Base-by-base conservation (phyloP, 768 basidiomycete genomes). In the Podaxis sp. region DNA sequence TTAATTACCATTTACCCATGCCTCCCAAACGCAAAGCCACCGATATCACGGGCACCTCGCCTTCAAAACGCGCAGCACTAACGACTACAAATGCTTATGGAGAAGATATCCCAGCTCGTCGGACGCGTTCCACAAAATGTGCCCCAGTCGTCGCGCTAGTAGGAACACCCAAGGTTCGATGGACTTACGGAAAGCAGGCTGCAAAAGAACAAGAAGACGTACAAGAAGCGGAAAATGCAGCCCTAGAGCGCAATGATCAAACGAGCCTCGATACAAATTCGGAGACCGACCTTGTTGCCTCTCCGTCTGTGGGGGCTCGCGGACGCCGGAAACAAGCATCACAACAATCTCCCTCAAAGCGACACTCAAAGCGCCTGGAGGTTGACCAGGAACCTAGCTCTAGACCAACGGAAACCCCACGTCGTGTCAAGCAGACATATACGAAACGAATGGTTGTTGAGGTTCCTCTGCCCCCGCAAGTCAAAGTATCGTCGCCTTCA, bases 21-120 rank as follows among this genome's bases (percentile, higher is more conserved):
- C 70, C 77, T 46, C 70, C 74, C 38, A 84, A 82, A 71, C 80
- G 81, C 68, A 84, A 83, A 65, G 69, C 73, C 5, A 61, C 66
- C 25, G 62, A 62, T 25, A 42, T 55, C 0, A 7, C 16, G 10
- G 66, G 67, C 27, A 63, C 64, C 13, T 70, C 72, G 5, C 69
- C 73, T 37, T 59, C 70, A 36, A 79, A 73, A 59, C 77, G 78
- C 14, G 25, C 16, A 9, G 35, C 52, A 47, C 36, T 50, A 35
- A 25, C 57, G 9, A 28, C 3, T 2, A 36, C 47, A 25, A 47
- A 57, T 57, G 25, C 28, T 10, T 9, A 5, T 7, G 54, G 40
- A 18, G 21, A 42, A 23, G 27, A 16, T 23, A 23, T 27, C 10
- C 50, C 38, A 6, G 11, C 37, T 13, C 37, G 38, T 21, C 58